These are phyloP conservation scores for Aspergillus sp. DNA, from an alignment of 2,329 filamentous ascomycete species.

Conservation along the genomic window DNA sequence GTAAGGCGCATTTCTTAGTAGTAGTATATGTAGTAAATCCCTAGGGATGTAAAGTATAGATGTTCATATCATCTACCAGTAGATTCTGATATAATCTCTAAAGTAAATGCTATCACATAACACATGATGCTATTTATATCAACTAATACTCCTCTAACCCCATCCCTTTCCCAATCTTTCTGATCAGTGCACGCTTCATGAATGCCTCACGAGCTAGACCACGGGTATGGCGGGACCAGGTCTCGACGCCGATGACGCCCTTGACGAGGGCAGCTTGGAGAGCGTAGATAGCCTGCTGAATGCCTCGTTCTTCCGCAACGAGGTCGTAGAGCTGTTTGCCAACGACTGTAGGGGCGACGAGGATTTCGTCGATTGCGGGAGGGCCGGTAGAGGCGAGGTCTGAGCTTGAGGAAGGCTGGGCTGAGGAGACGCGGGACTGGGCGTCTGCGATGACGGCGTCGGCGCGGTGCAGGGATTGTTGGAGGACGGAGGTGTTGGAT, in stretches of 20 bases:
- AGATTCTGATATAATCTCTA: background rate
- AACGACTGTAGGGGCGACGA: conserved; percentile 92
- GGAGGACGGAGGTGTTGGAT: conserved; percentile 76
- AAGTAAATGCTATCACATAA: no score
- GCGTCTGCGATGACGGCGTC: conserved; percentile 75
- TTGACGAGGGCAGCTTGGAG: conserved; percentile 47
- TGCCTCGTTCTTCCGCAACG: conserved; percentile 82
- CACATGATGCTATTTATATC: background rate
- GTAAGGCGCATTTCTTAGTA: no score
- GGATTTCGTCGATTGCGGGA: conserved; percentile 81
- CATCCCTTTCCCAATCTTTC: conserved; percentile 49
- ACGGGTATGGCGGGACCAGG: conserved; percentile 49
- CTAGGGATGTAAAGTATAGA: background rate
- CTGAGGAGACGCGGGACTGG: conserved; percentile 52
- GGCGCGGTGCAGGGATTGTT: conserved; percentile 73
- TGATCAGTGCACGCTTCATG: conserved; percentile 46
- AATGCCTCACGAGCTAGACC: conserved; percentile 50
- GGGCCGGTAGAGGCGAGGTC: conserved; percentile 46
- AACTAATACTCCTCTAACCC: conserved; percentile 33
- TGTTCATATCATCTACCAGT: background rate
- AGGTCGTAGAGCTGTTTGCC: conserved; percentile 88
- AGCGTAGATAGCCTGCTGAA: conserved; percentile 81
- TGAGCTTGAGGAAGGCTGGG: conserved; percentile 19
- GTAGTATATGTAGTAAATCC: no score
- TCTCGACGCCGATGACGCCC: conserved; percentile 46